These are phyloP conservation scores for Linum trigynum DNA, from an alignment of 345 rosid genomes.

Conservation along the genomic window DNA sequence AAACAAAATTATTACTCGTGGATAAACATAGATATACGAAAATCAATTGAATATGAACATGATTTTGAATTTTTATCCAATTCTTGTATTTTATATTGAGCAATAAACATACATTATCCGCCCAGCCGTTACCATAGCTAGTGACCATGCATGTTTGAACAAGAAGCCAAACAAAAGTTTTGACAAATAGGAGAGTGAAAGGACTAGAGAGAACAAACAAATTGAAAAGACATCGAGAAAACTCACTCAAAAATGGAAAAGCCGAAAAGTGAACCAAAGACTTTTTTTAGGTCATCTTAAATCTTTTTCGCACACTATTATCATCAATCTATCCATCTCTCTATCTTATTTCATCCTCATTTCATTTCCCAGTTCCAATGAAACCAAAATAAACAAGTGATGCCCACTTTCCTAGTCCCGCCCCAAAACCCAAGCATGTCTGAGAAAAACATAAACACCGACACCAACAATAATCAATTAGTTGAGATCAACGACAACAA, in stretches of 20 bases:
- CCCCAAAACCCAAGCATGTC: slow-evolving; percentile 14
- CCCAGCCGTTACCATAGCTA: no score
- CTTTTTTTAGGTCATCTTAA: slow-evolving; percentile 24
- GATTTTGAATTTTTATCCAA: no score
- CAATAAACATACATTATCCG: no score
- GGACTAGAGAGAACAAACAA: slow-evolving; percentile 26
- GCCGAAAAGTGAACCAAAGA: slow-evolving; percentile 19
- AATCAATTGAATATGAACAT: no score
- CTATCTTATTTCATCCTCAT: background rate
- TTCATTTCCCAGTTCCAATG: no score
- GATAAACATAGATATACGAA: no score
- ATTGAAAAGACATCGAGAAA: slow-evolving; percentile 20
- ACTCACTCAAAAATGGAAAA: slow-evolving; percentile 18
- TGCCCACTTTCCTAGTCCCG: background rate
- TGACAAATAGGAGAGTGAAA: background rate
- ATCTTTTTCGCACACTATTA: background rate
- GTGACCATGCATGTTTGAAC: background rate
- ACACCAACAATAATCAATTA: background rate
- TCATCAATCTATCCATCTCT: background rate
- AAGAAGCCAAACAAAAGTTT: slow-evolving; percentile 25
- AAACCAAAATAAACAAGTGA: background rate
- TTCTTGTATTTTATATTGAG: no score
- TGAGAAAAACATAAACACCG: slow-evolving; percentile 1
- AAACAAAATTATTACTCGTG: no score
- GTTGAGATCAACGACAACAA: background rate